These are phyloP conservation scores for Dimargaris cristalligena DNA, from an alignment of 192 early-diverging fungal species.

Conservation along the genomic window DNA sequence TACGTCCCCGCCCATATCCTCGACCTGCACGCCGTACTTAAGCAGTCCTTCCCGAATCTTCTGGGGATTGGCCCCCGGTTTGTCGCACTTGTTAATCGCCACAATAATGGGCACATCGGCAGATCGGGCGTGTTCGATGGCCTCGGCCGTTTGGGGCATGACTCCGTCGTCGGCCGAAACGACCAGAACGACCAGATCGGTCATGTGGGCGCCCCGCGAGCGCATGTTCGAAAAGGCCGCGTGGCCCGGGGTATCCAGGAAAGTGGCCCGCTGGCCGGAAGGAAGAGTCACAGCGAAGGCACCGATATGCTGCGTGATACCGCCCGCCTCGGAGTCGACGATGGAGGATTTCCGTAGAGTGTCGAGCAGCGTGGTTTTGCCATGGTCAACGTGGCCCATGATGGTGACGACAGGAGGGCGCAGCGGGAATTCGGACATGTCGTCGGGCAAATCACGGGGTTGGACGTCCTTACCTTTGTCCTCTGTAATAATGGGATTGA, in stretches of 20 bases:
- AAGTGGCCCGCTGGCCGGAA: slow-evolving; percentile 44
- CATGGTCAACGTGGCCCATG: slow-evolving; percentile 96
- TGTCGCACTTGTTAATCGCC: slow-evolving; percentile 97
- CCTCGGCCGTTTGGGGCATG: slow-evolving; percentile 96
- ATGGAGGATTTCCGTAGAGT: slow-evolving; percentile 79
- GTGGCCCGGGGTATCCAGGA: slow-evolving; percentile 94
- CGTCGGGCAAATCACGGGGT: slow-evolving; percentile 41
- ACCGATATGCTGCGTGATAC: slow-evolving; percentile 98
- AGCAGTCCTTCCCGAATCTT: slow-evolving; percentile 49
- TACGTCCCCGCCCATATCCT: slow-evolving; percentile 86
- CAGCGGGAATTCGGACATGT: slow-evolving; percentile 50
- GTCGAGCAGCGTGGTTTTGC: slow-evolving; percentile 91
- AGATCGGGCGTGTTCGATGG: slow-evolving; percentile 75
- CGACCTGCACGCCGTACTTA: slow-evolving; percentile 62
- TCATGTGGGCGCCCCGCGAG: slow-evolving; percentile 77
- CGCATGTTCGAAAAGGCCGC: slow-evolving; percentile 92
- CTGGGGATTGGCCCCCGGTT: slow-evolving; percentile 51
- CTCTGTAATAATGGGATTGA: slow-evolving; percentile 63
- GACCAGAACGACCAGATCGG: slow-evolving; percentile 92
- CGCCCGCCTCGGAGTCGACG: slow-evolving; percentile 83
- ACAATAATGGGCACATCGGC: slow-evolving; percentile 84
- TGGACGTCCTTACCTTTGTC: slow-evolving; percentile 20
- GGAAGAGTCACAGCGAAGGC: slow-evolving; percentile 56
- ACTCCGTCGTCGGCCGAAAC: slow-evolving; percentile 96
- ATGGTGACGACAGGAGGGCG: slow-evolving; percentile 91